Percentiles rank a stretch among this genome's conserved stretches.
phyloP scores from a whole-genome alignment of 495 filamentous ascomycete species.

The Aspergillus incahuasiensis region DNA sequence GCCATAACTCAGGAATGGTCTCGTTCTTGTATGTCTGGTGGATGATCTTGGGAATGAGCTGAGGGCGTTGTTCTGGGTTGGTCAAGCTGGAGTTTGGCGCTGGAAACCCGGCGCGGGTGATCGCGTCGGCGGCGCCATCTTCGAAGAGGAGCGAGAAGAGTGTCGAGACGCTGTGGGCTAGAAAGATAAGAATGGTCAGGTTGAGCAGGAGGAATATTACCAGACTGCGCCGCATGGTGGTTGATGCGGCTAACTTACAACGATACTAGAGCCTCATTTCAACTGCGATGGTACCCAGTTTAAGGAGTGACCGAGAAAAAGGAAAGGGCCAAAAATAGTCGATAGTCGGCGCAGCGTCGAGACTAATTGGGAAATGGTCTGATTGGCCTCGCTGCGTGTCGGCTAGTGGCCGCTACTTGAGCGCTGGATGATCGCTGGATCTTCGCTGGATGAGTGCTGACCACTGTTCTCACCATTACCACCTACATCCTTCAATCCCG shows the following conservation, averaged over 20 bases:
- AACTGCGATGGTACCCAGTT: no score
- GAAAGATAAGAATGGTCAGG: slow-evolving; percentile 51
- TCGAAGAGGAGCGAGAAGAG: slow-evolving; percentile 60
- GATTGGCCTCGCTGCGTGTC: no score
- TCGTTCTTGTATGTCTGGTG: slow-evolving; percentile 84
- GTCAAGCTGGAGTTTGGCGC: slow-evolving; percentile 58
- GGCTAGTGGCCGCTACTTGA: no score
- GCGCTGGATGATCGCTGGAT: neutral
- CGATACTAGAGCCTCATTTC: no score
- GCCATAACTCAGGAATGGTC: slow-evolving; percentile 70
- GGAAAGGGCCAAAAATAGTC: no score
- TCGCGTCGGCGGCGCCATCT: slow-evolving; percentile 61
- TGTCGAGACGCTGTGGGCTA: slow-evolving; percentile 60
- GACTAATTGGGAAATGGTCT: no score
- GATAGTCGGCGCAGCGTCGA: no score
- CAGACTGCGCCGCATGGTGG: slow-evolving; percentile 59
- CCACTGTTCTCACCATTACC: no score
- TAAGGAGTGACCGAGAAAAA: no score
- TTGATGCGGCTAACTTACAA: neutral
- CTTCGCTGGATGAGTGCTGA: neutral
- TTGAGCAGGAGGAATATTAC: slow-evolving; percentile 60
- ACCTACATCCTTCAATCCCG: no score
- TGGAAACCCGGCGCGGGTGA: slow-evolving; percentile 59
- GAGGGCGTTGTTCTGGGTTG: slow-evolving; percentile 52
- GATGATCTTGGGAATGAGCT: slow-evolving; percentile 83